Conservation (phyloP, 257 asterid species). For the Fraxinus excelsior region DNA sequence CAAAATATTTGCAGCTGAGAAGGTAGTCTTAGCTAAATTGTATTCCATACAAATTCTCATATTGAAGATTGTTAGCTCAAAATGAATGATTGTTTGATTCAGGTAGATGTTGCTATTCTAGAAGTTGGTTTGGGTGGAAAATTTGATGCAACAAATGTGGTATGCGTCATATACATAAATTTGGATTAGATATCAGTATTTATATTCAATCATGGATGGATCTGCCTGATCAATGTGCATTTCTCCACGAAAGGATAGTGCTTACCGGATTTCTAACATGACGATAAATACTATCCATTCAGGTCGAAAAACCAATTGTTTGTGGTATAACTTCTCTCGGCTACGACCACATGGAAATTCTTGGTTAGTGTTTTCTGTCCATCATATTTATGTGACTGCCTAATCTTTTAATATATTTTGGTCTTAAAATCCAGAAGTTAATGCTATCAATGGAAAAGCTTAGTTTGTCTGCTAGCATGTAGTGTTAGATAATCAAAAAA, state of each 20-base stretch:
- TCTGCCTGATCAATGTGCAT: constrained; percentile 20
- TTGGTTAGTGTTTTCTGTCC: constrained; percentile 79
- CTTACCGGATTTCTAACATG: constrained; percentile 31
- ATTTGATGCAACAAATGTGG: constrained; percentile 97
- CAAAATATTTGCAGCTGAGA: constrained; percentile 90
- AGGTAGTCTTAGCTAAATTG: constrained; percentile 47
- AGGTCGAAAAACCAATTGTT: constrained; percentile 82
- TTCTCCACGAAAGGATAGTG: constrained; percentile 12
- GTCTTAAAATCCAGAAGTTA: neutral
- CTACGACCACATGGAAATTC: constrained; percentile 97
- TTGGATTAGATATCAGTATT: neutral
- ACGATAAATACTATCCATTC: constrained; percentile 31
- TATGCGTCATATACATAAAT: constrained; percentile 38
- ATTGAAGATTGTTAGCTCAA: neutral
- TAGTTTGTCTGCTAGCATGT: constrained; percentile 11
- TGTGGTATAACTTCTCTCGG: constrained; percentile 90
- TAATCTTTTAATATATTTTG: constrained; percentile 22
- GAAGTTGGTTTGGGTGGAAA: constrained; percentile 99
- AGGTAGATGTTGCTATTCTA: constrained; percentile 95
- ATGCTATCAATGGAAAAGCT: constrained; percentile 13
- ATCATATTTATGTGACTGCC: constrained; percentile 35
- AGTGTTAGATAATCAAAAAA: constrained; percentile 1
- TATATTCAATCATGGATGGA: constrained; percentile 17
- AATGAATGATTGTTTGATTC: constrained; percentile 31
- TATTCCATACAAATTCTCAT: constrained; percentile 7